Base-by-base conservation (phyloP, 768 basidiomycete genomes). In the Cystobasidium tubakii region DNA sequence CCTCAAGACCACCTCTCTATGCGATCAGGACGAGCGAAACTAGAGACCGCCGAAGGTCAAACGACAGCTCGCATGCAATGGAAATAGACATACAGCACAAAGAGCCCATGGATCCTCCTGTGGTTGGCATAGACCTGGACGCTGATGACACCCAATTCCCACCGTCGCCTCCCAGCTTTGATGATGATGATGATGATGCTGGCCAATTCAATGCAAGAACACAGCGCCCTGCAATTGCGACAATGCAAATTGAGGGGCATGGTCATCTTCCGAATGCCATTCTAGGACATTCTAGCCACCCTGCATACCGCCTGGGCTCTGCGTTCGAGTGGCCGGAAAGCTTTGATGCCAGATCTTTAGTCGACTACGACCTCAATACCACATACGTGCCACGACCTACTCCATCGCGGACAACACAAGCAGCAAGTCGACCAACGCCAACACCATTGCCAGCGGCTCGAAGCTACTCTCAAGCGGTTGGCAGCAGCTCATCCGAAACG, bases 261-360 rank as follows among this genome's bases (percentile, higher is more conserved):
- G 69, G 69, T 1, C 29, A 60, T 13, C 54, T 71, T 36, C 33
- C 43, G 9, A 60, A 55, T 55, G 29, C 69, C 9, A 17, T 71
- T 4, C 34, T 71, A 9, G 69, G 69, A 36, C 53, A 71, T 17
- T 71, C 69, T 29, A 34, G 21, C 21, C 36, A 57, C 39, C 53
- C 53, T 7, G 69, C 53, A 6, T 71, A 60, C 34, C 33, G 29
- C 15, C 36, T 55, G 15, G 69, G 69, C 2, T 53, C 50, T 39
- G 55, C 55, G 27, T 39, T 71, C n/a, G 69, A 60, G 1, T 71
- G 69, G 69, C 33, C 21, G 6, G 66, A 44, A 25, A 43, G 43
- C 25, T 39, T 65, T 39, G 63, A 65, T 42, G 42, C 54, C 27
- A 34, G 25, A 21, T n/a, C 29, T 67, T n/a, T 71, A 25, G 7